Evolutionary conservation across 371 early-diverging fungal genomes (phyloP).

Genomic region (Apophysomyces elegans): DNA sequence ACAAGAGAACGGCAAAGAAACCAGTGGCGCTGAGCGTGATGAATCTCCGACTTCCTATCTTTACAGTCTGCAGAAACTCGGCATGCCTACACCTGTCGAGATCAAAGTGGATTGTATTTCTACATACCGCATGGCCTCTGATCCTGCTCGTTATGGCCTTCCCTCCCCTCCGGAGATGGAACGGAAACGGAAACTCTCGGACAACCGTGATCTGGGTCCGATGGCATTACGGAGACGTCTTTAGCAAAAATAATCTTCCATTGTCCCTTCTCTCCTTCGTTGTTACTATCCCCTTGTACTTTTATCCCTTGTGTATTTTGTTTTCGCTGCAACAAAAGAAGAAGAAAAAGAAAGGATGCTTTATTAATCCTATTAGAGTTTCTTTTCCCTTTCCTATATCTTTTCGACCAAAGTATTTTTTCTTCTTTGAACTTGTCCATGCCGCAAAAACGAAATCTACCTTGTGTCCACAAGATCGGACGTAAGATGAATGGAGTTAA

Average conservation of each 20-base stretch:
- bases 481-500: no score
- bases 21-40: no score
- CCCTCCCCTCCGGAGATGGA: conserved; percentile 15
- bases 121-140: neutral
- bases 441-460: no score
- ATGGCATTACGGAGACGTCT: neutral
- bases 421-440: no score
- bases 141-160: conserved; percentile 7
- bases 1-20: no score
- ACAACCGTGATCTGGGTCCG: conserved; percentile 8
- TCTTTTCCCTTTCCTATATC: neutral
- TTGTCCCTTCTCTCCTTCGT: neutral
- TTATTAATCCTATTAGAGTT: neutral
- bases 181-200: conserved; percentile 6
- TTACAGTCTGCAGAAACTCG: neutral
- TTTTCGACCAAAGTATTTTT: neutral
- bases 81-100: conserved; percentile 15
- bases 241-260: no score
- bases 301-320: conserved; percentile 6
- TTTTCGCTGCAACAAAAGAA: neutral
- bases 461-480: no score
- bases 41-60: neutral
- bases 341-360: neutral
- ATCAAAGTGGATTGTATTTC: conserved; percentile 6
- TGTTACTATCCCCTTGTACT: neutral